These are phyloP conservation scores for Kwoniella mangroviensis DNA, from an alignment of 768 basidiomycete genomes.

Conservation along the genomic window DNA sequence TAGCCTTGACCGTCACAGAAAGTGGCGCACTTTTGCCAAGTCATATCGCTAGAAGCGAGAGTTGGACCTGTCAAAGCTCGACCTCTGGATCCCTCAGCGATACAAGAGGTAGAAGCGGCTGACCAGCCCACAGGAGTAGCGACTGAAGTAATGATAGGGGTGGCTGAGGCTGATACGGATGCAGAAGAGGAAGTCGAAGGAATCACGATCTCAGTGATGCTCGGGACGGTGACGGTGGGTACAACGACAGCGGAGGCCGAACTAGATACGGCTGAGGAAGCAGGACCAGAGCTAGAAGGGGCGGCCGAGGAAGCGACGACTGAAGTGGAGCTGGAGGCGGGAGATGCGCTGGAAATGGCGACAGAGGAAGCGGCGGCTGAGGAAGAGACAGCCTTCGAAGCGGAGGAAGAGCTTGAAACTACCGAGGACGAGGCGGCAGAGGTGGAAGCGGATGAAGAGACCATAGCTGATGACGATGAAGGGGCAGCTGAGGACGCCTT, in stretches of 20 bases:
- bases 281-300: neutral
- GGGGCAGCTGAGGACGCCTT: constrained; percentile 7
- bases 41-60: constrained; percentile 28
- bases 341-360: neutral
- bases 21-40: constrained; percentile 27
- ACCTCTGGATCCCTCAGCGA: constrained; percentile 24
- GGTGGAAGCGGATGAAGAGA: neutral
- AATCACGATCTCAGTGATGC: constrained; percentile 2
- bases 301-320: constrained; percentile 9
- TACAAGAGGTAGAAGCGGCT: constrained; percentile 25
- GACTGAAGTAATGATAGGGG: constrained; percentile 1
- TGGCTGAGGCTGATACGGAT: constrained; percentile 8
- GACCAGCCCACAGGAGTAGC: constrained; percentile 25
- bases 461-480: neutral
- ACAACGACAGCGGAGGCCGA: constrained; percentile 13
- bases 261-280: constrained; percentile 2
- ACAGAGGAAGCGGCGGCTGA: constrained; percentile 2
- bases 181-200: constrained; percentile 17
- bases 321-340: constrained; percentile 4
- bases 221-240: constrained; percentile 10
- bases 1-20: constrained; percentile 36
- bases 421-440: constrained; percentile 1
- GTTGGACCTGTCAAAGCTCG: constrained; percentile 24
- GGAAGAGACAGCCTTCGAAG: constrained; percentile 9
- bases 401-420: neutral